phyloP scores from a whole-genome alignment of 345 rosid genomes.

The Citrus reticulata region DNA sequence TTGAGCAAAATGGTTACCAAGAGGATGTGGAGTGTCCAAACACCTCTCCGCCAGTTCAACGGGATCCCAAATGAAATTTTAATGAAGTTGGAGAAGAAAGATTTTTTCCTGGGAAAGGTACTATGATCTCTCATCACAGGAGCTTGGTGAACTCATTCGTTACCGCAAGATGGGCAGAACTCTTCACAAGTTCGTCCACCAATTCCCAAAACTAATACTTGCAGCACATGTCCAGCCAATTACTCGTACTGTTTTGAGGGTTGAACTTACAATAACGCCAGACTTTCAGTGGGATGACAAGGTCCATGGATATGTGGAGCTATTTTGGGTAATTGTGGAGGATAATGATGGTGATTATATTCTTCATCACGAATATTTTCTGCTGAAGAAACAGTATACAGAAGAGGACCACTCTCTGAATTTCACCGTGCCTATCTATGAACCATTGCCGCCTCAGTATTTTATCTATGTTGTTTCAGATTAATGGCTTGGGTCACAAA shows the following conservation, averaged over 20 bases:
- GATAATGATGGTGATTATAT: conserved; percentile 92
- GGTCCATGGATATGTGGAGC: conserved; percentile 91
- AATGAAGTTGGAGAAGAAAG: conserved; percentile 91
- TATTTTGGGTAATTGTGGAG: conserved; percentile 94
- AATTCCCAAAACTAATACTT: conserved; percentile 80
- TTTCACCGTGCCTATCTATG: conserved; percentile 91
- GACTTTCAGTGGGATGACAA: conserved; percentile 96
- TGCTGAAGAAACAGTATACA: conserved; percentile 85
- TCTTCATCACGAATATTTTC: conserved; percentile 91
- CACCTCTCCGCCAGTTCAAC: conserved; percentile 83
- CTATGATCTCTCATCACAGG: conserved; percentile 86
- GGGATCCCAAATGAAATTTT: conserved; percentile 81
- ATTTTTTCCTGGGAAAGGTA: conserved; percentile 97
- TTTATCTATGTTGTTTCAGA: conserved; percentile 91
- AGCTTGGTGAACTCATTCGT: conserved; percentile 91
- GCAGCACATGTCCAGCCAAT: conserved; percentile 92
- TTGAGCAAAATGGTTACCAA: conserved; percentile 88
- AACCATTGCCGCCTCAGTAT: conserved; percentile 94
- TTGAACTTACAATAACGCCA: conserved; percentile 89
- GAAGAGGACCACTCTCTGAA: conserved; percentile 81
- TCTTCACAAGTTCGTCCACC: conserved; percentile 84
- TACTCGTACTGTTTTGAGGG: conserved; percentile 75
- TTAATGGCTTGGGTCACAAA: conserved; percentile 89
- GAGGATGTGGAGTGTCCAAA: conserved; percentile 99
- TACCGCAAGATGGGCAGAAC: conserved; percentile 83